phyloP scores from a whole-genome alignment of 371 early-diverging fungal genomes.

The Apophysomyces variabilis region DNA sequence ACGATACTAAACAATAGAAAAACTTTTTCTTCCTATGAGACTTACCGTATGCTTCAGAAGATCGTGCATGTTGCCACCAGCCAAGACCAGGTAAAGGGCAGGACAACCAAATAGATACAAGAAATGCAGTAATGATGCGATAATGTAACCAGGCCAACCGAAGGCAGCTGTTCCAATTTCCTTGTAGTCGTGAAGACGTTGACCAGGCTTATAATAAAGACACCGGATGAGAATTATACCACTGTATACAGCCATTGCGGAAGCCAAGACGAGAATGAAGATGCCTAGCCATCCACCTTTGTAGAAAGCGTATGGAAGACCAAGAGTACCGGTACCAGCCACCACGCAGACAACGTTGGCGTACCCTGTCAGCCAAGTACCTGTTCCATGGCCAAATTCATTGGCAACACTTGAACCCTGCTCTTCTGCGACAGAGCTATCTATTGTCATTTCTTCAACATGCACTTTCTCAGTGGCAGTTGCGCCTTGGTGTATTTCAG shows the following conservation, averaged over 20 bases:
- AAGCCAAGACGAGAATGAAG: constrained; percentile 34
- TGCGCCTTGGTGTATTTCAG: neutral
- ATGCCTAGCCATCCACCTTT: constrained; percentile 81
- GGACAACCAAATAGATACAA: constrained; percentile 70
- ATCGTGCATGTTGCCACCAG: constrained; percentile 63
- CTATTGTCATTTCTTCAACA: constrained; percentile 23
- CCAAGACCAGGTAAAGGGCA: constrained; percentile 76
- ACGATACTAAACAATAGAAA: neutral
- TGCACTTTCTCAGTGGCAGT: constrained; percentile 19
- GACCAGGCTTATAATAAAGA: constrained; percentile 43
- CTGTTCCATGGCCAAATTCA: constrained; percentile 36
- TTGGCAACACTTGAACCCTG: constrained; percentile 20
- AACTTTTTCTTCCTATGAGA: neutral
- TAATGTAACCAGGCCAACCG: constrained; percentile 59
- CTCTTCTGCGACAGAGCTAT: constrained; percentile 28
- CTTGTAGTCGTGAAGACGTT: constrained; percentile 58
- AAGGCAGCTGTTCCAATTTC: constrained; percentile 70
- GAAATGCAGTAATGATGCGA: constrained; percentile 67
- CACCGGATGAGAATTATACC: constrained; percentile 39
- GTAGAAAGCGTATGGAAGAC: constrained; percentile 70
- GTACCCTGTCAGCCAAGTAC: constrained; percentile 50
- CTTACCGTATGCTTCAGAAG: constrained; percentile 43
- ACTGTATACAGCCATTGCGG: constrained; percentile 37
- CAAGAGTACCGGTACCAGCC: constrained; percentile 72
- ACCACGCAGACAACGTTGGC: constrained; percentile 49